Evolutionary conservation across 176 grass and related monocot species (phyloP), one percentile per base, ranked within the genome.

Genomic region (Otatea glauca): DNA sequence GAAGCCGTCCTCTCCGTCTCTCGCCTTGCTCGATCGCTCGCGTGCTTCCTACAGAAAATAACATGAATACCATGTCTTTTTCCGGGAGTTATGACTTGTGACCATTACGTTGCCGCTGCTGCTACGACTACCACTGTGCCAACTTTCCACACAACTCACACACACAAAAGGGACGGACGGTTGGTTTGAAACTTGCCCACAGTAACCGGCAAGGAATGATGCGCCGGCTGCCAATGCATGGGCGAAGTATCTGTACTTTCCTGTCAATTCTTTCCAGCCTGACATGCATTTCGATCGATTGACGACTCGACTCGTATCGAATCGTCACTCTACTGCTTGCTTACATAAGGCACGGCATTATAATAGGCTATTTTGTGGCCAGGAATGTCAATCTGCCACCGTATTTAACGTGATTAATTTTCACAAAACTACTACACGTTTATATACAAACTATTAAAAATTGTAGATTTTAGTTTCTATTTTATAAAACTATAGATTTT

Each of bases 31-130:
- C 69, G 41, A 21, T 80, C 8, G 72, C 68, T 44, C 32, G 1
- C 29, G 29, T 1, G 15, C 74, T 9, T 42, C 15, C 10, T 79
- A 27, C 69, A 16, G 73, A 83, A 83, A 86, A 83, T 11, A 77
- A 74, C 84, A 61, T 38, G 41, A 49, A 8, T 35, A 55, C 2
- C 84, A 29, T 34, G 84, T 90, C 80, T 24, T 83, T 83, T 43
- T 90, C 68, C 59, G 17, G 69, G 50, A 83, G 70, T 79, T 79
- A 59, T 77, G 48, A 27, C 39, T 25, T 27, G n/a, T 15, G 74
- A 25, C 15, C 51, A 76, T 77, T n/a, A 42, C 86, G 41, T 29
- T 16, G 70, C 61, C 42, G 51, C 38, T 25, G 13, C 70, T 15
- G 70, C 70, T 0, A 48, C 70, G 4, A 2, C 47, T 7, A 18